phyloP scores from a whole-genome alignment of 106 monocot species.

The Alisma plantagoaquatica region DNA sequence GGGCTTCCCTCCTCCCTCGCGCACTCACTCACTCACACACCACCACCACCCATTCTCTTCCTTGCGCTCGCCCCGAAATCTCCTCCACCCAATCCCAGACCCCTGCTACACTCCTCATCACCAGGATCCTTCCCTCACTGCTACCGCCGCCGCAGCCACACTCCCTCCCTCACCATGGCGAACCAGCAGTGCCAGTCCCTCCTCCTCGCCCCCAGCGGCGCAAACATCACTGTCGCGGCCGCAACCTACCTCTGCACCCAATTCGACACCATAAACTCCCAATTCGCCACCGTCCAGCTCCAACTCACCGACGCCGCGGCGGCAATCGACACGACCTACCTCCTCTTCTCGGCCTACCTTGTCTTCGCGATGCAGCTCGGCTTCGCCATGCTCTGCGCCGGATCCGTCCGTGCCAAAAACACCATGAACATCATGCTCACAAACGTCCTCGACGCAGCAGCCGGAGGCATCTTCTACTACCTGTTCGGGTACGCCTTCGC shows the following conservation, averaged over 20 bases:
- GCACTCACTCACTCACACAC: too few relatives aligned
- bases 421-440: constrained; percentile 98
- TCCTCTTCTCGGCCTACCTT: constrained; percentile 90
- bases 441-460: constrained; percentile 86
- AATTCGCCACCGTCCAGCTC: background rate
- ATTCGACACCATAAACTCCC: constrained; percentile 2
- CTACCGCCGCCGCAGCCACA: too few relatives aligned
- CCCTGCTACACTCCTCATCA: too few relatives aligned
- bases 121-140: too few relatives aligned
- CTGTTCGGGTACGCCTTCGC: constrained; percentile 73
- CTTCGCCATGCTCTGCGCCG: constrained; percentile 95
- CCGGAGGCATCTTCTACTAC: constrained; percentile 79
- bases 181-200: background rate
- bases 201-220: background rate
- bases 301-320: constrained; percentile 14
- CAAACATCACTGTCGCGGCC: constrained; percentile 5
- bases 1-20: too few relatives aligned
- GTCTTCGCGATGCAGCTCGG: constrained; percentile 96
- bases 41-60: too few relatives aligned
- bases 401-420: constrained; percentile 89
- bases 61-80: too few relatives aligned
- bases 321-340: constrained; percentile 47
- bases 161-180: too few relatives aligned
- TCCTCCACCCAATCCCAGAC: too few relatives aligned
- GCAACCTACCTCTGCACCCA: constrained; percentile 10